Conservation (phyloP, 179 eudicot species). For the Carnegiea gigantea region DNA sequence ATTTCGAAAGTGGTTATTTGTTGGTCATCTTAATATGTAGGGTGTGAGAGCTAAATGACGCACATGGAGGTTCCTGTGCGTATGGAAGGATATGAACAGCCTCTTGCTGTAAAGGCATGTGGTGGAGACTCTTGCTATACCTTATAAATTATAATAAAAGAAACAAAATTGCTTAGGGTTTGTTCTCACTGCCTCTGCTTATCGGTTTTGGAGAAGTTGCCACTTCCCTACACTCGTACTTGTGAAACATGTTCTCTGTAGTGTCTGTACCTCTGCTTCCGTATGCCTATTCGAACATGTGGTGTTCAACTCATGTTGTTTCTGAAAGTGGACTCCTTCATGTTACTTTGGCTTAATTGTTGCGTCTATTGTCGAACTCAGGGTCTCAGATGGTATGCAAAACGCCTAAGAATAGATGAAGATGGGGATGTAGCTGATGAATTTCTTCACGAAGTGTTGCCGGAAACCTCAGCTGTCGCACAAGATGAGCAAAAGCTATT, state of each 20-base stretch:
- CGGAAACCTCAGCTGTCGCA: constrained; percentile 18
- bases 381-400: constrained; percentile 92
- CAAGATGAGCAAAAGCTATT: constrained; percentile 33
- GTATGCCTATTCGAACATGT: too few species aligned
- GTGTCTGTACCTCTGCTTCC: not conserved
- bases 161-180: not conserved
- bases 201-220: not conserved
- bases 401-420: constrained; percentile 72
- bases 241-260: not conserved
- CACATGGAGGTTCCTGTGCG: not conserved
- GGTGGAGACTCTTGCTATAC: not conserved
- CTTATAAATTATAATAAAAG: too few species aligned
- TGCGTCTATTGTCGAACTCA: constrained; percentile 21
- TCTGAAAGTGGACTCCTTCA: not conserved
- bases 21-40: not conserved
- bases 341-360: not conserved
- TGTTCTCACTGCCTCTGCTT: not conserved
- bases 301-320: not conserved
- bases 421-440: constrained; percentile 96
- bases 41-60: not conserved
- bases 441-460: constrained; percentile 57
- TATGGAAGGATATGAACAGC: not conserved
- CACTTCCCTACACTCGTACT: not conserved
- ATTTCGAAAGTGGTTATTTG: not conserved
- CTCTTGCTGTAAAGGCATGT: not conserved